Evolutionary conservation across 805 yeast genomes (phyloP).

Genomic region (Metschnikowia lunata): DNA sequence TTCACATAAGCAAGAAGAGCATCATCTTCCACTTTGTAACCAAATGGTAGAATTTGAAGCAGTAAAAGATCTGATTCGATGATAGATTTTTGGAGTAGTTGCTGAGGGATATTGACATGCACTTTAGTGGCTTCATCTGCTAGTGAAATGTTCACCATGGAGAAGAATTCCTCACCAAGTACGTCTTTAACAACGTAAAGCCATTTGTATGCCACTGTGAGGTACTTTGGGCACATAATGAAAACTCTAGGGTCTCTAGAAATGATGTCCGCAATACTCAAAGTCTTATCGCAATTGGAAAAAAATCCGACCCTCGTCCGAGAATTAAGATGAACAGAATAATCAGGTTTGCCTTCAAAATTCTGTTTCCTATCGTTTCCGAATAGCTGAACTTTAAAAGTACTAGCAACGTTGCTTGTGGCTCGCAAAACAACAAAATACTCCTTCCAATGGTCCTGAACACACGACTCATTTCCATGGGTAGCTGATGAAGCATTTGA

Average conservation of each 20-base stretch:
- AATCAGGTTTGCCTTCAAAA: constrained; percentile 21
- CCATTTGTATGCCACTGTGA: constrained; percentile 59
- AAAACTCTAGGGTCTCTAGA: constrained; percentile 34
- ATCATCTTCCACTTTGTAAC: constrained; percentile 23
- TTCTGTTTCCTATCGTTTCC: constrained; percentile 35
- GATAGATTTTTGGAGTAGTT: constrained; percentile 10
- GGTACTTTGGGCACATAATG: constrained; percentile 53
- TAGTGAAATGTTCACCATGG: constrained; percentile 33
- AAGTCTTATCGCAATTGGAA: constrained; percentile 65
- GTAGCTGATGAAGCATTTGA: constrained; percentile 24
- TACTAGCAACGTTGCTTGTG: constrained; percentile 48
- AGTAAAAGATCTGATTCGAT: constrained; percentile 3
- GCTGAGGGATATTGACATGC: constrained; percentile 42
- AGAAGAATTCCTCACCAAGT: constrained; percentile 32
- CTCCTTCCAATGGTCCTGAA: constrained; percentile 76
- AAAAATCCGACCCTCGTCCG: constrained; percentile 46
- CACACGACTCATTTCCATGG: constrained; percentile 49
- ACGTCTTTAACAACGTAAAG: constrained; percentile 49
- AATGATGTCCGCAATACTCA: constrained; percentile 43
- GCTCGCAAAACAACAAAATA: constrained; percentile 66
- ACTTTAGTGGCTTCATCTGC: constrained; percentile 46
- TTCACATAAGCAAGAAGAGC: constrained; percentile 36
- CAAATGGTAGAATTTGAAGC: constrained; percentile 15
- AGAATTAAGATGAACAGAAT: constrained; percentile 16
- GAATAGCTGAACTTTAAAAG: constrained; percentile 63